Evolutionary conservation across 805 yeast species (phyloP).

Genomic region (Grigorovia jiainica): DNA sequence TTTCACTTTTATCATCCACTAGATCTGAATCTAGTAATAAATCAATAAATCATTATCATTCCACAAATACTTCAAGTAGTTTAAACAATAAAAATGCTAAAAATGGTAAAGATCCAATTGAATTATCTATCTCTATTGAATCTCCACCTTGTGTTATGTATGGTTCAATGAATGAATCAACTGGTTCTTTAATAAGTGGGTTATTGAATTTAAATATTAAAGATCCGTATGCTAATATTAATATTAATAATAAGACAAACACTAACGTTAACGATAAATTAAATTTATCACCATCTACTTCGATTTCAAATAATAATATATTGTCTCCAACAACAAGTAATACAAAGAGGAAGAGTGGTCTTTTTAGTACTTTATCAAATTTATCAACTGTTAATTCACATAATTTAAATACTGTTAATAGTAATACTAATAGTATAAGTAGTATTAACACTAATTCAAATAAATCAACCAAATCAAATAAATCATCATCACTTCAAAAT

Average conservation of each 20-base stretch:
- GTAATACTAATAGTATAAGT: conserved; percentile 1
- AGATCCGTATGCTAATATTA: conserved; percentile 14
- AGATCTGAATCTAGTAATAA: not conserved
- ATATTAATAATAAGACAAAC: not conserved
- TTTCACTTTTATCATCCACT: not conserved
- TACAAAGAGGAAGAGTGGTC: conserved; percentile 11
- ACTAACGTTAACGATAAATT: not conserved
- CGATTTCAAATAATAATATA: not conserved
- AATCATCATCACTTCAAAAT: conserved; percentile 13
- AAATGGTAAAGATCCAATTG: conserved; percentile 27
- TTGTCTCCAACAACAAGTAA: not conserved
- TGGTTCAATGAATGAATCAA: conserved; percentile 66
- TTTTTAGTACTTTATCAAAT: conserved; percentile 18
- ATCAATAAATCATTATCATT: not conserved
- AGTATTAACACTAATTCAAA: not conserved
- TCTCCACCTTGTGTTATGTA: conserved; percentile 86
- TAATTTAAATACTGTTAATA: conserved; percentile 6
- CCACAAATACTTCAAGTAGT: too few relatives aligned
- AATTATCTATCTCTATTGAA: conserved; percentile 58
- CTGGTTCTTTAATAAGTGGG: conserved; percentile 85
- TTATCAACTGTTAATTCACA: conserved; percentile 10
- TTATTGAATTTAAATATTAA: conserved; percentile 50
- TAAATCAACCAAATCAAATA: conserved; percentile 7
- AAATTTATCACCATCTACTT: not conserved
- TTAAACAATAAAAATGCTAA: not conserved